These are phyloP conservation scores for Sugiyamaella valdiviana DNA, from an alignment of 805 yeast species.

Conservation along the genomic window DNA sequence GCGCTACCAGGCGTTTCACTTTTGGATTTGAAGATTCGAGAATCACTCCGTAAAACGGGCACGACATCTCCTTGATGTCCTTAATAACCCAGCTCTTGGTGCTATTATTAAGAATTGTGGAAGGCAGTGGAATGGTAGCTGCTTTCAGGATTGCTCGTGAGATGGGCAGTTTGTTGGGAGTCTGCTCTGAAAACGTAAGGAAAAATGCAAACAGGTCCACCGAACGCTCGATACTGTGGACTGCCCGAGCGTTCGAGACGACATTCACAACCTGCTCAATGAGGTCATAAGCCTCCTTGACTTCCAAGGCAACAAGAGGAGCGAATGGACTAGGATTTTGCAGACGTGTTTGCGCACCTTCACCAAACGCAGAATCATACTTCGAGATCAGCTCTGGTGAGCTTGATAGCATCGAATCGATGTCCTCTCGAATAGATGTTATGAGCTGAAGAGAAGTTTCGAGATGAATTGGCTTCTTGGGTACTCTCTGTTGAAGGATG, in stretches of 20 bases:
- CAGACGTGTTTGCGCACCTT: conserved; percentile 25
- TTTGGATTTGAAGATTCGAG: conserved; percentile 26
- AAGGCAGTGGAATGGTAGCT: conserved; percentile 1
- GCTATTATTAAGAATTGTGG: conserved; percentile 13
- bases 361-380: conserved; percentile 15
- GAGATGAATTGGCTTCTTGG: conserved; percentile 8
- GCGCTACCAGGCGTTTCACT: conserved; percentile 24
- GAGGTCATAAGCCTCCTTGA: conserved; percentile 19
- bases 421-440: neutral
- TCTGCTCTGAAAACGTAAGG: conserved; percentile 25
- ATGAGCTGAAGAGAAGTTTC: neutral
- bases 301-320: conserved; percentile 16
- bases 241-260: conserved; percentile 14
- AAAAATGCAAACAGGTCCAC: conserved; percentile 30
- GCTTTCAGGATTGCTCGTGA: conserved; percentile 25
- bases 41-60: conserved; percentile 31
- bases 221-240: conserved; percentile 20
- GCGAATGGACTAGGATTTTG: conserved; percentile 23
- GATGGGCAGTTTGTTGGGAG: conserved; percentile 23
- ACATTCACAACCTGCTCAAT: conserved; percentile 17
- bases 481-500: conserved; percentile 16
- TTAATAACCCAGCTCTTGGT: conserved; percentile 26
- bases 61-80: conserved; percentile 41
- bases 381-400: neutral
- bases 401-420: neutral